Base-by-base conservation (phyloP, 257 asterid genomes). In the Nicotiana knightiana region DNA sequence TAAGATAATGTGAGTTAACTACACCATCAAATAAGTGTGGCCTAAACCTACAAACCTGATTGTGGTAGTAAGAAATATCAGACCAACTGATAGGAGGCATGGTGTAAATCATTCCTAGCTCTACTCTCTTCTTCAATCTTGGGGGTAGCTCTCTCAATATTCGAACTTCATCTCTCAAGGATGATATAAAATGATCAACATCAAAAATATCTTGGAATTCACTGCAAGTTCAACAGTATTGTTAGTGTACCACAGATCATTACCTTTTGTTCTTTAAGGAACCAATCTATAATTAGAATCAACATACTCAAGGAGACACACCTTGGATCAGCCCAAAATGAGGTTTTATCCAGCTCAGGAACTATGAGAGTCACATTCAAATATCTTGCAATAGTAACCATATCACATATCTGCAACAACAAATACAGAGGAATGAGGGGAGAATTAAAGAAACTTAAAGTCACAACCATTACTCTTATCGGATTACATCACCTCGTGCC, bases 311-410 rank as follows among this genome's bases (percentile, higher is more conserved):
- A 64, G 37, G 76, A 24, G 77, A 83, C 92, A 62, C 18, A 95
- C 99, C 99, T 96, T 59, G 97, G 98, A 87, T 96, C 99, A 75
- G 93, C 93, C 99, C 99, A 96, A 77, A 96, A 96, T 17, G 99
- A 96, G 83, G 98, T 89, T 87, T 94, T 96, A 79, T 96, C 99
- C n/a, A 96, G 91, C 91, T 96, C 98, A 53, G 99, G 99, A 62
- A 96, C 99, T 63, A 96, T 81, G 85, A 96, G 89, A 5, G 99
- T 96, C 81, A 94, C 98, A 81, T 96, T 96, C 81, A 96, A 90
- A 88, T 93, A 84, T 85, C 99, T 92, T 18, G 99, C 99, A 78
- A 96, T 94, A 12, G 97, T 95, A 83, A 94, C 99, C 99, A 96
- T 94, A 87, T 96, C 99, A 81, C 99, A 96, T 83, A 96, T 93